Conservation (phyloP, 2,329 filamentous ascomycete genomes). For the Chaetomium strumarium region DNA sequence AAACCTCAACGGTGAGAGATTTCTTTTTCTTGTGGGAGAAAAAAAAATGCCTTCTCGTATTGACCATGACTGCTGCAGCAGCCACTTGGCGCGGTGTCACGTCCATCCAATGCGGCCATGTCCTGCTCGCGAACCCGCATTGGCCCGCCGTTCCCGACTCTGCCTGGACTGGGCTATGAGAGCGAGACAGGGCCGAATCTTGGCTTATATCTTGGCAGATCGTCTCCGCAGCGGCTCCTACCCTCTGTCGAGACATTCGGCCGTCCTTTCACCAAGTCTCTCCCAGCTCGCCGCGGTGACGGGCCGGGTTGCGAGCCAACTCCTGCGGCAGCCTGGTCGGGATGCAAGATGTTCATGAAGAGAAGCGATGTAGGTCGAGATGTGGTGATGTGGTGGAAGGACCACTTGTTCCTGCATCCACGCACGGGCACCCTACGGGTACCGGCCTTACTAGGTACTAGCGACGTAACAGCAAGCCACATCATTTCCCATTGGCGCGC, state of each 20-base stretch:
- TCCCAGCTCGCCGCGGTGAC: neutral
- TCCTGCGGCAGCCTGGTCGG: neutral
- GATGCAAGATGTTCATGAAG: neutral
- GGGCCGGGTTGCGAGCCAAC: neutral
- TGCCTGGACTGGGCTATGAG: constrained; percentile 8
- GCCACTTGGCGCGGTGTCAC: constrained; percentile 6
- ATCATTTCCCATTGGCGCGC: neutral
- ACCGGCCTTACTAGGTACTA: too few relatives aligned
- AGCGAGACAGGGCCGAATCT: constrained; percentile 8
- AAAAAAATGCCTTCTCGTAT: constrained; percentile 4
- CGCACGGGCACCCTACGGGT: neutral
- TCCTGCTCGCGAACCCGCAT: neutral
- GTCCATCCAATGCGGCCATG: neutral
- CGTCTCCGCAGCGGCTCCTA: neutral
- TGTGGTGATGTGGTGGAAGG: neutral
- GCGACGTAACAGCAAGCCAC: neutral
- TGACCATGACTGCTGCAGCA: neutral
- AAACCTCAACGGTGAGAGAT: neutral
- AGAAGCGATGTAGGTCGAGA: neutral
- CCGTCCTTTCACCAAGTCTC: neutral
- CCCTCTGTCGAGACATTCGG: neutral
- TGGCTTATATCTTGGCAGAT: constrained; percentile 8
- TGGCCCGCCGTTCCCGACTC: constrained; percentile 3
- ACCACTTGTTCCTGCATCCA: constrained; percentile 5
- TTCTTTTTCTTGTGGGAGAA: too few relatives aligned